These are phyloP conservation scores for Gamarada debralockiae DNA, from an alignment of 495 filamentous ascomycete species.

Conservation along the genomic window DNA sequence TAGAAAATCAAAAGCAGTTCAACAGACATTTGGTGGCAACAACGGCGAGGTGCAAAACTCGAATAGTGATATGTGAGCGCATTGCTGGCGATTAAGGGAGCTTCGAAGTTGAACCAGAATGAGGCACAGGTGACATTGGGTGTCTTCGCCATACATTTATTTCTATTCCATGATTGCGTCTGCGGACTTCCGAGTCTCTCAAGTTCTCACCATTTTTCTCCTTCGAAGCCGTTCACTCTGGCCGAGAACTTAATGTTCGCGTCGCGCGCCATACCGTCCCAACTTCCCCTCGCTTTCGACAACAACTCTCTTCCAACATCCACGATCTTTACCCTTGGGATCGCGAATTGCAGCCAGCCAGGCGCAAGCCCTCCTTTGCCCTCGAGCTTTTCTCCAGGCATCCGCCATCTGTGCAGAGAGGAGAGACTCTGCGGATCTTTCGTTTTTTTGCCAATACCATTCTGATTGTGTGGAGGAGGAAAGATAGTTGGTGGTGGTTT, in stretches of 20 bases:
- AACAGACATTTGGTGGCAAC: constrained; percentile 13
- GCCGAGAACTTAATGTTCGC: constrained; percentile 18
- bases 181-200: constrained; percentile 4
- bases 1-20: constrained; percentile 3
- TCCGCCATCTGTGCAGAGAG: neutral
- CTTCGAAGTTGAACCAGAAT: constrained; percentile 7
- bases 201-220: neutral
- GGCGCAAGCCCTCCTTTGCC: constrained; percentile 17
- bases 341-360: neutral
- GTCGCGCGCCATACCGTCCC: constrained; percentile 13
- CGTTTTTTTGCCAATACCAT: neutral
- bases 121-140: constrained; percentile 18
- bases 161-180: constrained; percentile 9
- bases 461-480: neutral
- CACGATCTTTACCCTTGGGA: constrained; percentile 14
- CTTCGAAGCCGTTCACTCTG: constrained; percentile 5
- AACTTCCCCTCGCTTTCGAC: constrained; percentile 2
- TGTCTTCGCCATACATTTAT: constrained; percentile 8
- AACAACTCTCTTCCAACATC: constrained; percentile 8
- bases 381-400: neutral
- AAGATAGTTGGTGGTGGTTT: neutral
- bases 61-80: constrained; percentile 19
- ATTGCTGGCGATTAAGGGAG: constrained; percentile 9
- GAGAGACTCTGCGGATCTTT: neutral
- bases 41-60: constrained; percentile 12